phyloP scores from a whole-genome alignment of 2,329 filamentous ascomycete genomes.

The Colletotrichum cuscutae region DNA sequence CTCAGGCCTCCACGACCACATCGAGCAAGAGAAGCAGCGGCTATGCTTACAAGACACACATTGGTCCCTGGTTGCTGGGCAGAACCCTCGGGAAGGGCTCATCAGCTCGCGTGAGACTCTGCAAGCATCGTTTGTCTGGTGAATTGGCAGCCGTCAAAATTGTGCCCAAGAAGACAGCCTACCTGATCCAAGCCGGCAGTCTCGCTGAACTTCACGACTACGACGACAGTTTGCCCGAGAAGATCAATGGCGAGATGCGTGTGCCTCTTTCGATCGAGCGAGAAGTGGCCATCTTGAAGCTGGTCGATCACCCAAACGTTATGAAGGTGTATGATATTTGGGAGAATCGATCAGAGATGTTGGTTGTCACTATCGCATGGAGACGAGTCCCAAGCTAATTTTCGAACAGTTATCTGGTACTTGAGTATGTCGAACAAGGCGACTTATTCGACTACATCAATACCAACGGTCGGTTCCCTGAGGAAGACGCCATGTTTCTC shows the following conservation, averaged over 20 bases:
- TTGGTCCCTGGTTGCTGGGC: slow-evolving; percentile 94
- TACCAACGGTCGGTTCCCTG: slow-evolving; percentile 75
- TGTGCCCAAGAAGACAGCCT: slow-evolving; percentile 83
- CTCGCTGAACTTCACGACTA: slow-evolving; percentile 84
- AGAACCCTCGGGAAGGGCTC: slow-evolving; percentile 90
- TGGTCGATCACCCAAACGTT: slow-evolving; percentile 94
- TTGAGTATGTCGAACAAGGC: slow-evolving; percentile 84
- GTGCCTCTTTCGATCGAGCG: slow-evolving; percentile 92
- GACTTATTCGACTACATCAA: slow-evolving; percentile 92
- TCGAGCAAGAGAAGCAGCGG: slow-evolving; percentile 51
- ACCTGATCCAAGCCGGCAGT: slow-evolving; percentile 85
- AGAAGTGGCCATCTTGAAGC: slow-evolving; percentile 96
- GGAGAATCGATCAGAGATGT: slow-evolving; percentile 97
- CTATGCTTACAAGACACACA: slow-evolving; percentile 72
- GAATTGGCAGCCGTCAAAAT: slow-evolving; percentile 95
- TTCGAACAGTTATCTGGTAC: slow-evolving; percentile 82
- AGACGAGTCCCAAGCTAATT: slow-evolving; percentile 36
- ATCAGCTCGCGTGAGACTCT: slow-evolving; percentile 87
- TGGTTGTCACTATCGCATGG: slow-evolving; percentile 49
- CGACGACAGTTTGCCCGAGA: slow-evolving; percentile 67
- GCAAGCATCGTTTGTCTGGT: slow-evolving; percentile 80
- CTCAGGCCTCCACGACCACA: slow-evolving; percentile 49
- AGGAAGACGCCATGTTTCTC: slow-evolving; percentile 83
- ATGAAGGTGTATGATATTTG: slow-evolving; percentile 96
- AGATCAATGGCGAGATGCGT: slow-evolving; percentile 69